Evolutionary conservation across 2,329 filamentous ascomycete genomes (phyloP).

Genomic region (Ceratocystis diversiconidia): DNA sequence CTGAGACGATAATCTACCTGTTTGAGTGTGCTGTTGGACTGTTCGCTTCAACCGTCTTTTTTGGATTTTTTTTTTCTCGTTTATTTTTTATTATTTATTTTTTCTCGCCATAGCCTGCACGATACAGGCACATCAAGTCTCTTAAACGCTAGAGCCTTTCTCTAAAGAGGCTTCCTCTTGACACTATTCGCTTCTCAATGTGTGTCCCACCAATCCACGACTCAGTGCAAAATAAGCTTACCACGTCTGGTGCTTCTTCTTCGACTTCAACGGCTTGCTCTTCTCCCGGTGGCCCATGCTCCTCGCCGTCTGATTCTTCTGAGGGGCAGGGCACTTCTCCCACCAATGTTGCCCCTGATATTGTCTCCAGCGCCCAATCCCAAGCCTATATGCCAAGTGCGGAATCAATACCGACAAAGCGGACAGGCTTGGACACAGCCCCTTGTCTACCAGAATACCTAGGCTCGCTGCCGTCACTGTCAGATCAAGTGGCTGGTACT

Average conservation of each 20-base stretch:
- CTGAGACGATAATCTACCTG: background rate
- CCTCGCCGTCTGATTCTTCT: background rate
- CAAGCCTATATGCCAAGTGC: background rate
- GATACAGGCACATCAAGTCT: background rate
- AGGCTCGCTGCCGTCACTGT: background rate
- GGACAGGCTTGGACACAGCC: background rate
- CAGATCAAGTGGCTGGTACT: background rate
- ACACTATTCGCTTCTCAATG: slow-evolving; percentile 5
- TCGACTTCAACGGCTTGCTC: background rate
- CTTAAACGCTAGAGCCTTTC: background rate
- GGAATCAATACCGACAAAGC: background rate
- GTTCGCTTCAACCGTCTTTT: background rate
- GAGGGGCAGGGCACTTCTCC: background rate
- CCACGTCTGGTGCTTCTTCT: background rate
- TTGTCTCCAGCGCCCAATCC: background rate
- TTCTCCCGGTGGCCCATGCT: background rate
- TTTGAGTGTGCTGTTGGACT: background rate
- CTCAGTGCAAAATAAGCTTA: slow-evolving; percentile 7
- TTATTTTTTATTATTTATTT: background rate
- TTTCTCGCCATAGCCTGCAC: background rate
- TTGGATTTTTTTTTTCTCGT: no score
- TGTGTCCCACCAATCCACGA: slow-evolving; percentile 14
- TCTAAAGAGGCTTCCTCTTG: background rate
- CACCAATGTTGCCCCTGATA: background rate
- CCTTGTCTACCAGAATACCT: background rate